These are phyloP conservation scores for Aspergillus ellipticus DNA, from an alignment of 495 filamentous ascomycete species.

Conservation along the genomic window DNA sequence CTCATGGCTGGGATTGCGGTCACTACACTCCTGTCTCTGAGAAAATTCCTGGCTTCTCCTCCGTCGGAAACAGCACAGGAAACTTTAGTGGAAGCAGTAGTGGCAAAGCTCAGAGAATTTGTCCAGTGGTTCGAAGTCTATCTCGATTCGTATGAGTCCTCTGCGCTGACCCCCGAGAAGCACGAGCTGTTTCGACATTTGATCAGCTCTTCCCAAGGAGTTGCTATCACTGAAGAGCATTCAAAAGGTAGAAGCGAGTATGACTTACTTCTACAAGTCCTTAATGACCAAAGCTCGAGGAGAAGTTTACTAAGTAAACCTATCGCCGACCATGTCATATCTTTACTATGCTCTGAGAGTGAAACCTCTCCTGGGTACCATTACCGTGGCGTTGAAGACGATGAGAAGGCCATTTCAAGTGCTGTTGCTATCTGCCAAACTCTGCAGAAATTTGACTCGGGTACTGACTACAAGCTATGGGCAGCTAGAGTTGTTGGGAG, in stretches of 20 bases:
- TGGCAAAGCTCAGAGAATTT: slow-evolving; percentile 63
- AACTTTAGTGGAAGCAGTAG: slow-evolving; percentile 65
- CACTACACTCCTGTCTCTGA: slow-evolving; percentile 69
- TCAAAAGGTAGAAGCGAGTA: slow-evolving; percentile 62
- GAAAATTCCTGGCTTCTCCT: slow-evolving; percentile 63
- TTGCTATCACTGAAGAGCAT: slow-evolving; percentile 56
- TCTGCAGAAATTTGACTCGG: slow-evolving; percentile 57
- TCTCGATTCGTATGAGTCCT: slow-evolving; percentile 52
- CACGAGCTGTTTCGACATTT: slow-evolving; percentile 59
- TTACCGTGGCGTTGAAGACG: slow-evolving; percentile 59
- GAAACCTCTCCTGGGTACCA: slow-evolving; percentile 49
- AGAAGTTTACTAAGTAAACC: slow-evolving; percentile 63
- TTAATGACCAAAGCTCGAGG: slow-evolving; percentile 63
- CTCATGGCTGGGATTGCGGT: slow-evolving; percentile 78
- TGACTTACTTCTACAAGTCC: slow-evolving; percentile 65
- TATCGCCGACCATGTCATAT: slow-evolving; percentile 65
- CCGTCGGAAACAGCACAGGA: slow-evolving; percentile 72
- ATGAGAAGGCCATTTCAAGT: slow-evolving; percentile 56
- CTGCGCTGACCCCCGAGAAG: slow-evolving; percentile 41
- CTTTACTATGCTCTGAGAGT: slow-evolving; percentile 71
- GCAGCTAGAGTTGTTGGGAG: slow-evolving; percentile 78
- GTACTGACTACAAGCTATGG: slow-evolving; percentile 74
- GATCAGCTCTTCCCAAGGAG: slow-evolving; percentile 56
- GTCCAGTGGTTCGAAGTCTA: slow-evolving; percentile 67
- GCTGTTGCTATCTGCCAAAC: slow-evolving; percentile 69